Conservation (phyloP, 1,284 basidiomycete species). For the Meripilus lineatus region DNA sequence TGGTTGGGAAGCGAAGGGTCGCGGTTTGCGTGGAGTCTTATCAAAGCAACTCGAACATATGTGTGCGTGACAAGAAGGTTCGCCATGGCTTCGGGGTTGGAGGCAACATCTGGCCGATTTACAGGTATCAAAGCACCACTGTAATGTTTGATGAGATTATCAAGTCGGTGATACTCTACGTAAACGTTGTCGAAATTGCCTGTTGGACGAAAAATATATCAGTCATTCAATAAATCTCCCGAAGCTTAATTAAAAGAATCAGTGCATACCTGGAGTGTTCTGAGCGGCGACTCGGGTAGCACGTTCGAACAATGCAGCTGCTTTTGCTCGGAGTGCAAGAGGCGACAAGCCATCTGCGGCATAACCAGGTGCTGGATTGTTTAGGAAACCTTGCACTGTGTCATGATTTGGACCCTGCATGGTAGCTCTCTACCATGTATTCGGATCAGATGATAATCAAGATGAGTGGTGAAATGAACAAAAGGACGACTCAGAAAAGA, state of each 20-base stretch:
- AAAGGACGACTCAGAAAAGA: no score
- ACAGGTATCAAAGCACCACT: neutral
- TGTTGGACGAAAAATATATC: neutral
- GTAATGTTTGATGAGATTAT: neutral
- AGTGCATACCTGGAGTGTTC: slow-evolving; percentile 4
- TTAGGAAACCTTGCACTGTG: slow-evolving; percentile 3
- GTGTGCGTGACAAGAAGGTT: slow-evolving; percentile 8
- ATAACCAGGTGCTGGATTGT: slow-evolving; percentile 1
- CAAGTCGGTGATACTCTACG: slow-evolving; percentile 1
- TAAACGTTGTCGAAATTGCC: slow-evolving; percentile 6
- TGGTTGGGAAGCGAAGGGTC: neutral
- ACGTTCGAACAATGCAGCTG: slow-evolving; percentile 6
- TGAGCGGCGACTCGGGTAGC: slow-evolving; percentile 7
- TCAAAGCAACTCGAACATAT: neutral
- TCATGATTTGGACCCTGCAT: no score
- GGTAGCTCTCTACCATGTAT: no score
- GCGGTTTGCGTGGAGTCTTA: slow-evolving; percentile 3
- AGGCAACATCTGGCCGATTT: neutral
- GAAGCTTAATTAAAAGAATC: neutral
- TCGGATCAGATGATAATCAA: neutral
- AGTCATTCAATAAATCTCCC: neutral
- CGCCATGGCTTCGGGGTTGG: neutral
- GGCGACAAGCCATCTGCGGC: neutral
- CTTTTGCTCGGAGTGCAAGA: slow-evolving; percentile 3
- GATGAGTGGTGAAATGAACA: neutral